phyloP scores from a whole-genome alignment of 2,329 filamentous ascomycete genomes.

The Aspergillus sp. region DNA sequence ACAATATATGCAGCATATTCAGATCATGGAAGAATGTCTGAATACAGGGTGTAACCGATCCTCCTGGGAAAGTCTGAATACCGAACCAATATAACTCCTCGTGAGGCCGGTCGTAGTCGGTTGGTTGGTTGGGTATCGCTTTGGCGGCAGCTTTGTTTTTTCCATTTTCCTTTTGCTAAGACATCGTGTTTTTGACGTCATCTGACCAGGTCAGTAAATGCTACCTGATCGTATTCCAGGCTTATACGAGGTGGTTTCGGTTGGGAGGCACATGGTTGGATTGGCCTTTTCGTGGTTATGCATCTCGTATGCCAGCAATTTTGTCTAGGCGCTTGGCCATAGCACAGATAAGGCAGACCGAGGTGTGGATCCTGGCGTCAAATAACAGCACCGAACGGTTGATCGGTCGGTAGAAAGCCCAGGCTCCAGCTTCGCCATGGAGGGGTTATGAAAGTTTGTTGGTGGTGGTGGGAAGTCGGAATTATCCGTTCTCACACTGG shows the following conservation, averaged over 20 bases:
- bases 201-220: neutral
- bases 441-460: neutral
- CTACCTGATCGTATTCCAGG: neutral
- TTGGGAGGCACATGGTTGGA: neutral
- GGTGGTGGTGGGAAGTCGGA: neutral
- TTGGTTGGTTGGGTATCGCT: neutral
- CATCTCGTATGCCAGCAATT: neutral
- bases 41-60: too few species aligned
- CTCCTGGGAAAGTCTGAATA: neutral
- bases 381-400: neutral
- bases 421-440: neutral
- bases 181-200: neutral
- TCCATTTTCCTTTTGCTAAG: neutral
- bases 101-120: too few species aligned
- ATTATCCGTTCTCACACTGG: slow-evolving; percentile 8
- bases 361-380: too few species aligned
- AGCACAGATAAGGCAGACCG: too few species aligned
- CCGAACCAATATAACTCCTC: neutral
- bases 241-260: too few species aligned
- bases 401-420: neutral
- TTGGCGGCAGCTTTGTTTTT: neutral
- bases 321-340: neutral
- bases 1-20: too few species aligned
- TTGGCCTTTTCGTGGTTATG: neutral
- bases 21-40: too few species aligned